Percentiles rank a stretch among this genome's conserved stretches.
Evolutionary conservation across 75 land plant species (phyloP).

Genomic region (Cupressus sempervirens): DNA sequence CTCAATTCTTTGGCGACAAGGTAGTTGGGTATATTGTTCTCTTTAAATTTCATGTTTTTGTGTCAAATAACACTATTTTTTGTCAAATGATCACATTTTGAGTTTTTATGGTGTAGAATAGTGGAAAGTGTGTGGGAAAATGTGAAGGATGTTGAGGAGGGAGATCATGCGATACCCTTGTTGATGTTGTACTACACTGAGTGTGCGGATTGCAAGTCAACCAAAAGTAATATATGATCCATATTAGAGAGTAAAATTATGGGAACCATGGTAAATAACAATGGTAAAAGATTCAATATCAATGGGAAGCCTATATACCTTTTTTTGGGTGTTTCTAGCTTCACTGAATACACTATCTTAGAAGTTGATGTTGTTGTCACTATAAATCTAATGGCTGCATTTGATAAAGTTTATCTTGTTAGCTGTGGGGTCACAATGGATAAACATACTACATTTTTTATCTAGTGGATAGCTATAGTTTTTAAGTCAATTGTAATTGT

Average conservation of each 20-base stretch:
- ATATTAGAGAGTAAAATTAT: background rate
- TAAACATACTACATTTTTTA: background rate
- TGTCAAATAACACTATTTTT: too few species aligned
- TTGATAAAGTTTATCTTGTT: slow-evolving; percentile 47
- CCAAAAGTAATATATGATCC: slow-evolving; percentile 31
- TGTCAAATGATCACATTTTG: too few species aligned
- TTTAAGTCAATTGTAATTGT: too few species aligned
- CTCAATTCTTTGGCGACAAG: too few species aligned
- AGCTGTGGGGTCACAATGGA: slow-evolving; percentile 72
- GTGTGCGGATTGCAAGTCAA: slow-evolving; percentile 49
- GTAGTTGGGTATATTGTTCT: too few species aligned
- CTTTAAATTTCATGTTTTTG: too few species aligned
- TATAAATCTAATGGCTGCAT: slow-evolving; percentile 35
- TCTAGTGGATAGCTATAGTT: background rate
- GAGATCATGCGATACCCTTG: slow-evolving; percentile 55
- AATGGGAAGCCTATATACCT: slow-evolving; percentile 41
- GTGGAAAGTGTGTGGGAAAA: too few species aligned
- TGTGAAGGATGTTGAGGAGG: slow-evolving; percentile 46
- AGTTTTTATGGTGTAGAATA: too few species aligned
- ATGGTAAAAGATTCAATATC: slow-evolving; percentile 14
- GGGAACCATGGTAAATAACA: slow-evolving; percentile 22
- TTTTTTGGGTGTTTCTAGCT: slow-evolving; percentile 52
- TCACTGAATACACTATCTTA: slow-evolving; percentile 63
- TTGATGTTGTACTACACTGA: slow-evolving; percentile 48
- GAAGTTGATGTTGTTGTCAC: slow-evolving; percentile 45